phyloP scores from a whole-genome alignment of 305 asterid genomes.

The Fraxinus albicans region DNA sequence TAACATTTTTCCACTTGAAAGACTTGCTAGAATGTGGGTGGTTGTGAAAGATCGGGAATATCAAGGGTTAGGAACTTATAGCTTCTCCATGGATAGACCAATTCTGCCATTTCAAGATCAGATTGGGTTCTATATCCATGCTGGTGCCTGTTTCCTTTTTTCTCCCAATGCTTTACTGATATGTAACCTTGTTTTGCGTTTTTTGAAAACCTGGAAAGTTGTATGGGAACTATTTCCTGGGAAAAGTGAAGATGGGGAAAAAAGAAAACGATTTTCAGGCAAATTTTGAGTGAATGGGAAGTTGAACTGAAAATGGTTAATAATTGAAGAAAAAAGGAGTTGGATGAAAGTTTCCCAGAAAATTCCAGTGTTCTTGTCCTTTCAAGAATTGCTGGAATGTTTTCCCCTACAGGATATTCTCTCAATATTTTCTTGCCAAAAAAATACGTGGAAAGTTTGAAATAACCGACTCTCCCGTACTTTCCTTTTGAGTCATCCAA shows the following conservation, averaged over 20 bases:
- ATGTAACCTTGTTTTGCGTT: background rate
- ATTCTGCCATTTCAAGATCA: background rate
- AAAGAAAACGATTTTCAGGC: background rate
- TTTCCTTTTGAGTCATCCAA: background rate
- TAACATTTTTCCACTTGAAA: background rate
- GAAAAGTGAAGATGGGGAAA: background rate
- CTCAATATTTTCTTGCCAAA: background rate
- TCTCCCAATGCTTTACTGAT: background rate
- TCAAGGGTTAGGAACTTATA: background rate
- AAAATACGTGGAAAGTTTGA: background rate
- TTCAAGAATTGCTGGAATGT: background rate
- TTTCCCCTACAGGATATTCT: background rate
- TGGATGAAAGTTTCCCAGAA: background rate
- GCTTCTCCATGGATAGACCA: background rate
- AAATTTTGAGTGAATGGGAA: background rate
- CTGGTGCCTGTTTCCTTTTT: background rate
- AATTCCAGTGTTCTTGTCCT: background rate
- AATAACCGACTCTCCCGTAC: background rate
- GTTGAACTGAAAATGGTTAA: background rate
- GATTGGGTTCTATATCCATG: background rate
- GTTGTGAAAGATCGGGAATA: background rate
- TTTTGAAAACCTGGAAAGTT: background rate
- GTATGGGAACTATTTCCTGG: background rate
- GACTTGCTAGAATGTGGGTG: background rate
- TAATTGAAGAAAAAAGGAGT: background rate